Evolutionary conservation across 73 alveolate species (phyloP), one percentile per base, ranked within the genome.

Genomic region (Chromera velia): DNA sequence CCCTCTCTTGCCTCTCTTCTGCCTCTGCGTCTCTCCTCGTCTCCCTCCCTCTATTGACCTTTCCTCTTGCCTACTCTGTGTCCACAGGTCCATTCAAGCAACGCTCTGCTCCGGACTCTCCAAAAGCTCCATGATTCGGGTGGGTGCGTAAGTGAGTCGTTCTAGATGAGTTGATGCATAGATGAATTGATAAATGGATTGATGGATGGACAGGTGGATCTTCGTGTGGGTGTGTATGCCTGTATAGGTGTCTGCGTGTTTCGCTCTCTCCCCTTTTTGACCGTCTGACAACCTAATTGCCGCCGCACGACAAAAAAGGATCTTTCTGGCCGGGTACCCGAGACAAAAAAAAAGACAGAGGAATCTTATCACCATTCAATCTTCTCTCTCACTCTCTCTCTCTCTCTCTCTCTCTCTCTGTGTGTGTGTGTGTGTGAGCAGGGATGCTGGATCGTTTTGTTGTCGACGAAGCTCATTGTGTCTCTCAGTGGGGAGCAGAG

Each of bases 401-500:
- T n/a, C n/a, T n/a, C n/a, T n/a, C n/a, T n/a, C n/a, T n/a, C n/a
- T n/a, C n/a, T n/a, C n/a, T n/a, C n/a, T n/a, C n/a, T n/a, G n/a
- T n/a, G n/a, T n/a, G n/a, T n/a, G n/a, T n/a, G n/a, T n/a, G n/a
- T n/a, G n/a, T n/a, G n/a, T n/a, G n/a, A n/a, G n/a, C n/a, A n/a
- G n/a, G n/a, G n/a, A n/a, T n/a, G 69, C 72, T 91, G 34, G 90
- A 83, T 0, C 87, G 99, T 76, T 93, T 96, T 80, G 99, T 95
- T 32, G 93, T 97, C 26, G 99, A 97, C 90, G 99, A 97, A 77
- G 99, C 96, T 7, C 99, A 97, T 88, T 97, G 99, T 84, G 98
- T 97, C 10, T 88, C 98, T 72, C 95, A 95, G 74, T 97, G 99
- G 99, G 99, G 99, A 0, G 86, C 95, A 75, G 99, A 97, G 66